Percentiles rank a stretch among this genome's conserved stretches.
phyloP scores from a whole-genome alignment of 352 stramenopile species.

The Phytophthora boehmeriae region DNA sequence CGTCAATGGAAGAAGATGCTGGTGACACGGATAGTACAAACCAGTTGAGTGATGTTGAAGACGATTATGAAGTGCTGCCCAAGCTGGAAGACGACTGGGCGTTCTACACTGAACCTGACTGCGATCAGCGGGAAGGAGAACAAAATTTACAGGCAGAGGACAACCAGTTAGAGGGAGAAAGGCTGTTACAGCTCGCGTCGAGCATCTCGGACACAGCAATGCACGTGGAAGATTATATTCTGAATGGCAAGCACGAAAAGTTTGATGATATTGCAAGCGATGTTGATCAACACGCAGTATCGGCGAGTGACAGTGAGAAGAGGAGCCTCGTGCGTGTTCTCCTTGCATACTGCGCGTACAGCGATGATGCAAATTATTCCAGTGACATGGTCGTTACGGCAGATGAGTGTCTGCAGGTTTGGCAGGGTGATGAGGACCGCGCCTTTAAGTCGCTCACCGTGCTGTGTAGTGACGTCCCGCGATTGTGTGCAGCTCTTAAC shows the following conservation, averaged over 20 bases:
- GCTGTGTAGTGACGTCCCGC: slow-evolving; percentile 67
- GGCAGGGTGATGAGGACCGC: slow-evolving; percentile 66
- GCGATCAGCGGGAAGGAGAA: slow-evolving; percentile 24
- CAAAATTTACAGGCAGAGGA: slow-evolving; percentile 19
- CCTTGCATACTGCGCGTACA: slow-evolving; percentile 80
- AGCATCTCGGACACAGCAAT: slow-evolving; percentile 41
- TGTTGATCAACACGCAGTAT: slow-evolving; percentile 41
- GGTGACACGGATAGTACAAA: slow-evolving; percentile 43
- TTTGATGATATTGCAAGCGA: slow-evolving; percentile 55
- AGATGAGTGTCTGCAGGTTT: slow-evolving; percentile 68
- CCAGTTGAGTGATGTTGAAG: slow-evolving; percentile 42
- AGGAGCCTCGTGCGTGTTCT: slow-evolving; percentile 62
- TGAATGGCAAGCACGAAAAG: slow-evolving; percentile 57
- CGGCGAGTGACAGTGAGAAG: slow-evolving; percentile 41
- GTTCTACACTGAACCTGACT: slow-evolving; percentile 36
- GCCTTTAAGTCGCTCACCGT: slow-evolving; percentile 77
- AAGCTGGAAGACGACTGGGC: slow-evolving; percentile 36
- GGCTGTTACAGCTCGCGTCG: slow-evolving; percentile 40
- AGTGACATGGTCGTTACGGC: slow-evolving; percentile 68
- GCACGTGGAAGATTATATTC: slow-evolving; percentile 65
- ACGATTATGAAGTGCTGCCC: slow-evolving; percentile 44
- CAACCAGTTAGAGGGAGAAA: slow-evolving; percentile 30
- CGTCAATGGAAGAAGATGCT: slow-evolving; percentile 33
- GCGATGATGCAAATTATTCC: slow-evolving; percentile 64
- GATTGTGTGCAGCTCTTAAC: slow-evolving; percentile 49